Evolutionary conservation across 2,329 filamentous ascomycete species (phyloP), one percentile per base, ranked within the genome.

Genomic region (Colletotrichum euphorbiae): DNA sequence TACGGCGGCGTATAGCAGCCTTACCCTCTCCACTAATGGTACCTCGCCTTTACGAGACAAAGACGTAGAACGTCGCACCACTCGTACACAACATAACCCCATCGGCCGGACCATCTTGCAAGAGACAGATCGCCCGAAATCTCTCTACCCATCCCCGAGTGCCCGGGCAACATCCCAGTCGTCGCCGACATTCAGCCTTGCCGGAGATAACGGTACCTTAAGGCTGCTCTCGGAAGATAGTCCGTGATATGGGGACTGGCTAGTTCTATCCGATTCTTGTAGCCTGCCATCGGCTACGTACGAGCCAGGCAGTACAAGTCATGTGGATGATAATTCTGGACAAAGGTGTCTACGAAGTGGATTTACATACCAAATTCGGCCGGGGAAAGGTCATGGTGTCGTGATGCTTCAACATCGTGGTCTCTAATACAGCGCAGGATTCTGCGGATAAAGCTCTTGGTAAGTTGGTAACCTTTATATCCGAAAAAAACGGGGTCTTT

Each of bases 71-170:
- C 28, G 61, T 60, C 66, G 48, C 62, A 66, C 61, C 66, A 60
- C 46, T 50, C 13, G 45, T n/a, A 17, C n/a, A 46, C 42, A 19
- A 33, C 21, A 28, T 46, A 13, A 36, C 48, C 58, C 33, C 63
- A 21, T 62, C 48, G 28, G 33, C 48, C 17, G 38, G 31, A 38
- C 63, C 8, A 50, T 50, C 33, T 48, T 13, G 46, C 45, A 60
- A 65, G 54, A 57, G 61, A 60, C 48, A 66, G 61, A 69, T 66
- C 66, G 57, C 50, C 42, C 55, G 17, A 55, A 55, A 54, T 12
- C 51, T 42, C 17, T 55, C 61, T 50, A n/a, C 48, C 24, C n/a
- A 17, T 31, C 3, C 17, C 48, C 38, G 51, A 31, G 21, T 24
- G 19, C 33, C 48, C 33, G 55, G 62, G 66, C 46, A 38, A 43